Evolutionary conservation across 768 basidiomycete species (phyloP).

Genomic region (Tephrocybe sp.): DNA sequence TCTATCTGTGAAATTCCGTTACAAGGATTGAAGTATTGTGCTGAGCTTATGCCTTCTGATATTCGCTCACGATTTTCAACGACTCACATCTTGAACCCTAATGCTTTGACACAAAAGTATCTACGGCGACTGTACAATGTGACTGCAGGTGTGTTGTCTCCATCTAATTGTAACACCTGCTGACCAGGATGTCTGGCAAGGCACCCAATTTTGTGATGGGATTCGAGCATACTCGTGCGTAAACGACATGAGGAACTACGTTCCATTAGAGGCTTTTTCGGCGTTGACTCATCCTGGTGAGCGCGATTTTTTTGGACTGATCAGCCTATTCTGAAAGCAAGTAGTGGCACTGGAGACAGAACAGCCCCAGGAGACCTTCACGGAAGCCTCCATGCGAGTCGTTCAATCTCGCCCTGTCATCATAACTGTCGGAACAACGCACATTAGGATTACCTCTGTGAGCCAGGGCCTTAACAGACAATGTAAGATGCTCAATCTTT

Average conservation of each 20-base stretch:
- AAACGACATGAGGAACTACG: constrained; percentile 53
- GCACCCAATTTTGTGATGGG: constrained; percentile 48
- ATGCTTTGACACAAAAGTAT: constrained; percentile 68
- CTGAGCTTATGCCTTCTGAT: constrained; percentile 72
- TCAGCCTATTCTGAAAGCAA: constrained; percentile 7
- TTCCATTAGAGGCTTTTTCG: constrained; percentile 47
- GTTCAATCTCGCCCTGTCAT: constrained; percentile 72
- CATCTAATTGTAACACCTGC: neutral
- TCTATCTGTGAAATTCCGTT: constrained; percentile 76
- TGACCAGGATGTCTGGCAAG: constrained; percentile 28
- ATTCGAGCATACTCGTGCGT: constrained; percentile 67
- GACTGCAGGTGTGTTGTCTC: constrained; percentile 40
- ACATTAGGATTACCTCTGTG: constrained; percentile 78
- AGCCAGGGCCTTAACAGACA: no score
- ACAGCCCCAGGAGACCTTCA: constrained; percentile 43
- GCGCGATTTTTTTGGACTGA: constrained; percentile 13
- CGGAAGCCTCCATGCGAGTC: constrained; percentile 67
- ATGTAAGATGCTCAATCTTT: constrained; percentile 5
- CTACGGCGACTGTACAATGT: constrained; percentile 77
- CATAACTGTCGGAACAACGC: constrained; percentile 64
- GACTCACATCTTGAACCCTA: constrained; percentile 74
- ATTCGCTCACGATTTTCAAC: constrained; percentile 60
- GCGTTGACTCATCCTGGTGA: constrained; percentile 57
- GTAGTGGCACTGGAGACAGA: constrained; percentile 68
- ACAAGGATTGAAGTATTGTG: constrained; percentile 78